phyloP scores from a whole-genome alignment of 768 basidiomycete species.

The Mycena maculata region DNA sequence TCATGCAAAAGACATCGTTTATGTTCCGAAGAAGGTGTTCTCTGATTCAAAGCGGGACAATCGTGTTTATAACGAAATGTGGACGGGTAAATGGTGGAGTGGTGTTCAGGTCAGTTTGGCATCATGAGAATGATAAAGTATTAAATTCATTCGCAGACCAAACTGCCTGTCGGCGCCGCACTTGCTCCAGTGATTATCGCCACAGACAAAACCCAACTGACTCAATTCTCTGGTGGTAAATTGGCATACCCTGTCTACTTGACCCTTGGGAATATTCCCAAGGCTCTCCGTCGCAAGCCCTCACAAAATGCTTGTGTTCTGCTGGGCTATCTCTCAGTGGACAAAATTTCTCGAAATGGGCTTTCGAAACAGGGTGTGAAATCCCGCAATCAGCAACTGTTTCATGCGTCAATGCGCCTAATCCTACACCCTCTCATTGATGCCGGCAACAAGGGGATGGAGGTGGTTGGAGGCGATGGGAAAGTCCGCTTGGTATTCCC shows the following conservation, averaged over 20 bases:
- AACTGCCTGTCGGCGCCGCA: conserved; percentile 1
- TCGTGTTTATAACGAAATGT: conserved; percentile 50
- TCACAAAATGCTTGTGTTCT: conserved; percentile 47
- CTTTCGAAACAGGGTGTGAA: conserved; percentile 20
- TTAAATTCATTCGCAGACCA: background rate
- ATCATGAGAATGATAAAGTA: background rate
- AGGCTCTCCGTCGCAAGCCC: conserved; percentile 38
- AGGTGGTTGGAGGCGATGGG: conserved; percentile 48
- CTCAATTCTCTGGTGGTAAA: conserved; percentile 49
- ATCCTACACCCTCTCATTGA: conserved; percentile 46
- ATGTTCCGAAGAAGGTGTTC: conserved; percentile 43
- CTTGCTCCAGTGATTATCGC: conserved; percentile 2
- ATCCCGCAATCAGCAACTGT: conserved; percentile 38
- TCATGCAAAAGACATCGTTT: conserved; percentile 41
- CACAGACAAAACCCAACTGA: conserved; percentile 50
- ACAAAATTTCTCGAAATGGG: conserved; percentile 41
- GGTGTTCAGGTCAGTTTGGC: conserved; percentile 45
- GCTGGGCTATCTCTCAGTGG: conserved; percentile 52
- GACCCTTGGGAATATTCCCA: conserved; percentile 54
- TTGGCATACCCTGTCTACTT: conserved; percentile 58
- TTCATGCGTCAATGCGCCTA: conserved; percentile 43
- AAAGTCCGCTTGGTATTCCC: conserved; percentile 32
- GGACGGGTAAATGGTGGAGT: conserved; percentile 52
- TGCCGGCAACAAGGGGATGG: conserved; percentile 43
- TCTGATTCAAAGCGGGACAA: conserved; percentile 26